phyloP scores from a whole-genome alignment of 257 asterid genomes.

The Solanum sparsipilum region DNA sequence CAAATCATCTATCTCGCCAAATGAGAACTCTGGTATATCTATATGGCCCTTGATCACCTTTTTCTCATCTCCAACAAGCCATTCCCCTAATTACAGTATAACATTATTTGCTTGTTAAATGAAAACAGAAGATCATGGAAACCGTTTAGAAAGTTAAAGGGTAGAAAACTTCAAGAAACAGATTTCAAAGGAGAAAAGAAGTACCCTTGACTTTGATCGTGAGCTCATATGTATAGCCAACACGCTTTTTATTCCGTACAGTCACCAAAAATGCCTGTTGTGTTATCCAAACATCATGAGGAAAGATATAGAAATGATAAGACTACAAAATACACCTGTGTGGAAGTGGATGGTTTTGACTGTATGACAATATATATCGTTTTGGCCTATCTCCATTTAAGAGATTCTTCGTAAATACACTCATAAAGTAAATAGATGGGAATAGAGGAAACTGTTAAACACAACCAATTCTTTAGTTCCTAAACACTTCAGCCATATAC shows the following conservation, averaged over 20 bases:
- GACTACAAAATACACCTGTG: background rate
- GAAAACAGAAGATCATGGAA: background rate
- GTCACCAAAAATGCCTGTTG: conserved; percentile 78
- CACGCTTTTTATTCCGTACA: conserved; percentile 89
- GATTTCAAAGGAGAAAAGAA: background rate
- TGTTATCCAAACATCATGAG: background rate
- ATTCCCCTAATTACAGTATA: conserved; percentile 45
- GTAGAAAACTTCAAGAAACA: background rate
- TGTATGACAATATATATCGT: background rate
- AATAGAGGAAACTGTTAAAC: background rate
- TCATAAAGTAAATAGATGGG: background rate
- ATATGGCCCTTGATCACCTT: conserved; percentile 59
- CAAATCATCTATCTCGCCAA: conserved; percentile 89
- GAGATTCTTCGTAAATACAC: background rate
- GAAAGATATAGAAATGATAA: background rate
- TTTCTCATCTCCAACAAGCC: conserved; percentile 68
- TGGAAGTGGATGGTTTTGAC: background rate
- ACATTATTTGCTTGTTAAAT: background rate
- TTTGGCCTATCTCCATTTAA: background rate
- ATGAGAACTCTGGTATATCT: conserved; percentile 72
- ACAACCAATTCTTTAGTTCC: background rate
- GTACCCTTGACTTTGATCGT: conserved; percentile 66
- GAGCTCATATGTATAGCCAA: conserved; percentile 87
- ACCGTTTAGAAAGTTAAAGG: background rate
- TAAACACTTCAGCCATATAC: background rate